Base-by-base conservation (phyloP, 164 flowering plant genomes). In the Berberis thunbergii region DNA sequence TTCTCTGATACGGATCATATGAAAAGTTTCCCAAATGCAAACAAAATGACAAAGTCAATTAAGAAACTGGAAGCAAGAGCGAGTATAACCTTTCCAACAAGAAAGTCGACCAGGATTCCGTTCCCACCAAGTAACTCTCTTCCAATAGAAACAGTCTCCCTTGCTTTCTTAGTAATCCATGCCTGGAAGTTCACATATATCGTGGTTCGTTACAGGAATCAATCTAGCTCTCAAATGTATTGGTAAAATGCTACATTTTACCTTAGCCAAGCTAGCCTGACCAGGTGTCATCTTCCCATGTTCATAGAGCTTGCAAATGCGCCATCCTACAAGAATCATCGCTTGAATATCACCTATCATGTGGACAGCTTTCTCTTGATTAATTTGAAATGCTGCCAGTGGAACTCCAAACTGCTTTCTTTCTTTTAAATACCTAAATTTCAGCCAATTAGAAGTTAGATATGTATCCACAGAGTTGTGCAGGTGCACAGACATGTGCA, bases 221-320 rank as follows among this genome's bases (percentile, higher is more conserved):
- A 9, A 2, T 2, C 57, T 46, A 58, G n/a, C 54, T 38, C 2
- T 7, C 7, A 42, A 7, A 1, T 7, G 13, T 39, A 41, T 10
- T 9, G 6, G 11, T 26, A 42, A 40, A 46, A 43, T 7, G 26
- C 2, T 2, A 55, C 41, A 39, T 13, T 42, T 59, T 76, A 94
- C 98, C 95, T 94, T 94, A 55, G 81, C 98, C 83, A 94, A 70
- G 78, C 98, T 87, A 64, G 95, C 98, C 43, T 86, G 98, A 63
- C 98, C 98, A 56, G 89, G 75, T 60, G 97, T 94, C 98, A 94
- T 88, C 77, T 78, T 81, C 64, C 87, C 95, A 54, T 72, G 69
- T 70, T 94, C 97, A 63, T 88, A 94, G 64, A 94, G 70, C 67
- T 94, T 91, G 80, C 98, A 94, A 4, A 94, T 79, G 62, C 93